These are phyloP conservation scores for Penicillium ochrochloron DNA, from an alignment of 495 filamentous ascomycete species.

Conservation along the genomic window DNA sequence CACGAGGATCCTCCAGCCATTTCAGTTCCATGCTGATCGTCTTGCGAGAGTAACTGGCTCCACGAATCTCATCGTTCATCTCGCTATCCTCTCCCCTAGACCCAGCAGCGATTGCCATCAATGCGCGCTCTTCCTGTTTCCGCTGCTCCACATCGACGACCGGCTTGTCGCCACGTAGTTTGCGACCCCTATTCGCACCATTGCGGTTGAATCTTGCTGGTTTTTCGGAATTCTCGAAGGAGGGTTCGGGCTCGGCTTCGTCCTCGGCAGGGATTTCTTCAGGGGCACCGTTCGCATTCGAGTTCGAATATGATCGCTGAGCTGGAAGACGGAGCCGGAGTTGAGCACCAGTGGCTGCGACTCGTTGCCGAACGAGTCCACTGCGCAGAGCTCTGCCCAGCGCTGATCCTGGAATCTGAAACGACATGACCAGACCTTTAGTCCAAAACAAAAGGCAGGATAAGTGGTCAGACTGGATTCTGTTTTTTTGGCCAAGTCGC, in stretches of 20 bases:
- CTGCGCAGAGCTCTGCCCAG: slow-evolving; percentile 36
- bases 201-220: slow-evolving; percentile 1
- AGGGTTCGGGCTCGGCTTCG: slow-evolving; percentile 8
- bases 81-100: neutral
- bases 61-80: slow-evolving; percentile 7
- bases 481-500: slow-evolving; percentile 7
- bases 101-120: slow-evolving; percentile 28
- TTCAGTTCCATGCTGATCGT: slow-evolving; percentile 57
- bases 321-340: neutral
- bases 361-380: slow-evolving; percentile 23
- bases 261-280: slow-evolving; percentile 4
- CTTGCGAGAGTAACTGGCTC: slow-evolving; percentile 22
- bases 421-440: slow-evolving; percentile 20
- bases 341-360: slow-evolving; percentile 11
- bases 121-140: slow-evolving; percentile 10
- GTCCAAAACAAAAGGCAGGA: slow-evolving; percentile 2
- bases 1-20: slow-evolving; percentile 67
- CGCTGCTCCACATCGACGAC: slow-evolving; percentile 4
- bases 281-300: neutral
- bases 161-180: neutral
- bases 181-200: slow-evolving; percentile 6
- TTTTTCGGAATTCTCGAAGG: neutral
- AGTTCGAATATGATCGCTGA: slow-evolving; percentile 14
- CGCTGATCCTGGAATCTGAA: slow-evolving; percentile 23
- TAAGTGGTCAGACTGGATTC: neutral